Conservation (phyloP, 2,329 filamentous ascomycete genomes). For the Aspergillus ibericus region DNA sequence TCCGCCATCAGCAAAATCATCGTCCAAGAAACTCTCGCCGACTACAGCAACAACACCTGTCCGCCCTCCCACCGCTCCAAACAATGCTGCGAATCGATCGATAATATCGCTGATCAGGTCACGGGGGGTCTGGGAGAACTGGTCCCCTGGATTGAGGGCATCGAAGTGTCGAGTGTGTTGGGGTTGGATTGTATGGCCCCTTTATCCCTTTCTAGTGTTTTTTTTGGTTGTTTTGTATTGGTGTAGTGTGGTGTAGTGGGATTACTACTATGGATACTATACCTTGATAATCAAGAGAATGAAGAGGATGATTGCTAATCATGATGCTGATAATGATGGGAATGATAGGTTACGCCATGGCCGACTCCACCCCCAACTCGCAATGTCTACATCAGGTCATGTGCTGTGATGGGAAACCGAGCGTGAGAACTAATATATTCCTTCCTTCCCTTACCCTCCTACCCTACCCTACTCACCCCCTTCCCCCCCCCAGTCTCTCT, state of each 20-base stretch:
- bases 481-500: too few species aligned
- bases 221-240: not conserved
- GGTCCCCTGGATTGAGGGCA: constrained; percentile 21
- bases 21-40: not conserved
- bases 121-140: constrained; percentile 20
- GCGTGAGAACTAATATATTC: constrained; percentile 10
- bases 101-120: constrained; percentile 17
- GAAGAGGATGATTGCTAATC: too few species aligned
- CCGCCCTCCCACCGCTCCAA: constrained; percentile 23
- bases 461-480: too few species aligned
- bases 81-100: constrained; percentile 28
- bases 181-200: constrained; percentile 28
- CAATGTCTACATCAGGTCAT: constrained; percentile 25
- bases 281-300: too few species aligned
- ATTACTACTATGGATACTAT: too few species aligned
- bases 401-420: constrained; percentile 23
- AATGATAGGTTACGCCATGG: constrained; percentile 16
- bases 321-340: not conserved
- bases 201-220: not conserved
- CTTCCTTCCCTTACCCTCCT: too few species aligned
- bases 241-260: too few species aligned
- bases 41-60: constrained; percentile 15
- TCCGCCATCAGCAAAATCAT: not conserved
- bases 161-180: constrained; percentile 24
- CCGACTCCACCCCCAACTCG: constrained; percentile 9